These are phyloP conservation scores for Areca catechu DNA, from an alignment of 176 grass and related monocot species.

Conservation along the genomic window DNA sequence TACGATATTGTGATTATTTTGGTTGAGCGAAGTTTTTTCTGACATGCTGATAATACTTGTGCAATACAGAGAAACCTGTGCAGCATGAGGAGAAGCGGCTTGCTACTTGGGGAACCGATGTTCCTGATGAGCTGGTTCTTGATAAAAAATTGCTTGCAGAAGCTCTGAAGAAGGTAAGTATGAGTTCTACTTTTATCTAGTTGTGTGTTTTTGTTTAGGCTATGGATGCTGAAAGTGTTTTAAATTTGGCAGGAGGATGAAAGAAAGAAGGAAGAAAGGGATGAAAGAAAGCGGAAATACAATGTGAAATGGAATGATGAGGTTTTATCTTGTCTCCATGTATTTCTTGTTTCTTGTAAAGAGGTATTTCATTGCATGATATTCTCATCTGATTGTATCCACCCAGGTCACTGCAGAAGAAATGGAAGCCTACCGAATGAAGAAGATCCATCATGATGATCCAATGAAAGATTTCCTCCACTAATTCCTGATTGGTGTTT, in stretches of 20 bases:
- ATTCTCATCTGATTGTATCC: not conserved
- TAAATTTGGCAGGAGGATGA: conserved; percentile 46
- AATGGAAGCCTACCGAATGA: conserved; percentile 97
- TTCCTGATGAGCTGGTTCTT: conserved; percentile 79
- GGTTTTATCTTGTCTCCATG: conserved; percentile 7
- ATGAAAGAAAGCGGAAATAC: conserved; percentile 93
- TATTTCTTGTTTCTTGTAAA: not conserved
- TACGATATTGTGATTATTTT: no score
- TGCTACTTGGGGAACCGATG: conserved; percentile 88
- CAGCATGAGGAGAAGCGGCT: conserved; percentile 63
- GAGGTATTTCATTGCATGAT: not conserved
- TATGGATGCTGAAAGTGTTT: conserved; percentile 26
- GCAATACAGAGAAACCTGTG: conserved; percentile 41
- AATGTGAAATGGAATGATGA: conserved; percentile 87
- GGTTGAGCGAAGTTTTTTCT: no score
- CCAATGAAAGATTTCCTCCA: conserved; percentile 81
- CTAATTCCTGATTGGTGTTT: not conserved
- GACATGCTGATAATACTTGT: not conserved
- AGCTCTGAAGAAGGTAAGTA: conserved; percentile 80
- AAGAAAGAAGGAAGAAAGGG: conserved; percentile 72
- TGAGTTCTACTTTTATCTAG: not conserved
- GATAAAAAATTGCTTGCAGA: conserved; percentile 71
- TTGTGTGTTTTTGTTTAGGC: not conserved
- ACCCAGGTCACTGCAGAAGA: conserved; percentile 66
- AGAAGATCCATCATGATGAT: conserved; percentile 64